A percentile compares a stretch with the other conserved stretches of the same genome.
phyloP scores from a whole-genome alignment of 352 stramenopile species.

The Vaucheria bursata region DNA sequence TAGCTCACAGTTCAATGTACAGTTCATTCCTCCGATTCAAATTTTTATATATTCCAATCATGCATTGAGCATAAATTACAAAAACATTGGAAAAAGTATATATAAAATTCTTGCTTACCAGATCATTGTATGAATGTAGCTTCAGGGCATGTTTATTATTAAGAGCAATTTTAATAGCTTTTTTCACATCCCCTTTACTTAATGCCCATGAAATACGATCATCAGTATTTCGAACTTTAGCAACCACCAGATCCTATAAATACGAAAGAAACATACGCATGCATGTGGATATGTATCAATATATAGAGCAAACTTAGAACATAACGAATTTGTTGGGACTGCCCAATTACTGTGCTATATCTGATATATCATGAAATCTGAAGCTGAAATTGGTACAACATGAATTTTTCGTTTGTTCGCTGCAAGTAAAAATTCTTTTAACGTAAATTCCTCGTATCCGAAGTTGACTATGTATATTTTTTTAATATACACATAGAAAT shows the following conservation, averaged over 20 bases:
- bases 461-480: no score
- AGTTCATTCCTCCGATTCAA: background rate
- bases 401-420: no score
- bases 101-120: conserved; percentile 15
- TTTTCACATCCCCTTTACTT: conserved; percentile 11
- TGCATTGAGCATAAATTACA: background rate
- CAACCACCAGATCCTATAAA: conserved; percentile 48
- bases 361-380: no score
- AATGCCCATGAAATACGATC: conserved; percentile 48
- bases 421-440: no score
- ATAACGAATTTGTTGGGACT: background rate
- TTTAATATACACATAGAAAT: no score
- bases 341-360: no score
- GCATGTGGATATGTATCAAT: background rate
- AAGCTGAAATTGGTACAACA: no score
- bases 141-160: conserved; percentile 28
- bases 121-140: conserved; percentile 35
- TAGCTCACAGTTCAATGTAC: background rate
- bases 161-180: conserved; percentile 24
- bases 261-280: background rate
- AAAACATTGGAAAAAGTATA: background rate
- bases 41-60: no score
- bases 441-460: no score
- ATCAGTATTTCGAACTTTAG: conserved; percentile 48
- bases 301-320: background rate